Conservation (phyloP, 2,329 filamentous ascomycete genomes). For the Fusarium dimerum region DNA sequence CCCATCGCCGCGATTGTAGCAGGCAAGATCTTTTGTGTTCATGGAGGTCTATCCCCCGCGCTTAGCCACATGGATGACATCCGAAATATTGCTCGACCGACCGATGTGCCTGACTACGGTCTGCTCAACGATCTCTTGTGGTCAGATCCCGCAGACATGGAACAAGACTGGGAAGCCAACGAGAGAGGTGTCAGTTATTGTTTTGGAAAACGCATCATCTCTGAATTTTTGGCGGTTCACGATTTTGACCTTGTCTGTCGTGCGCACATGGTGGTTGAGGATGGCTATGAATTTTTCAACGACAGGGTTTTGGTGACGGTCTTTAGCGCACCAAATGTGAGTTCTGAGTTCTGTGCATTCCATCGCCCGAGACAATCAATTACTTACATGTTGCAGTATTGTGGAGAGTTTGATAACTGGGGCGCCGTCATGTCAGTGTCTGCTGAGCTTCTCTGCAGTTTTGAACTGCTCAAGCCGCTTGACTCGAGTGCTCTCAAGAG, state of each 20-base stretch:
- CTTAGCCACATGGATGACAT: constrained; percentile 98
- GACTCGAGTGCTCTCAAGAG: constrained; percentile 96
- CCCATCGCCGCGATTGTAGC: constrained; percentile 98
- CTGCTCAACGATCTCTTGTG: constrained; percentile 92
- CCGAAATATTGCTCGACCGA: constrained; percentile 90
- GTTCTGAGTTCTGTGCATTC: constrained; percentile 37
- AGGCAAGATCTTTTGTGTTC: constrained; percentile 99
- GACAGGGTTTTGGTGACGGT: constrained; percentile 94
- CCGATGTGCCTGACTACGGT: constrained; percentile 96
- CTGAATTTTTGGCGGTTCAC: constrained; percentile 89
- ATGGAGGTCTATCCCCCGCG: constrained; percentile 89
- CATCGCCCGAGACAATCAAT: constrained; percentile 14
- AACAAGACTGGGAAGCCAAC: constrained; percentile 96
- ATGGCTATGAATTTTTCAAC: constrained; percentile 98
- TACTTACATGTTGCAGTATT: constrained; percentile 66
- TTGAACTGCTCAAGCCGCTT: constrained; percentile 92
- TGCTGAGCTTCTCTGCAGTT: constrained; percentile 89
- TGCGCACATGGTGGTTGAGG: constrained; percentile 98
- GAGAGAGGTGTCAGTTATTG: constrained; percentile 97
- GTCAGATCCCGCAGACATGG: constrained; percentile 98
- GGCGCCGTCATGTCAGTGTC: constrained; percentile 99
- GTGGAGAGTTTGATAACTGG: constrained; percentile 99
- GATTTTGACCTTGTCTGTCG: constrained; percentile 97
- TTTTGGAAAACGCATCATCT: constrained; percentile 97
- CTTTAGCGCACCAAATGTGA: constrained; percentile 94